Conservation (phyloP, 2,329 filamentous ascomycete species). For the Neonectria ditissima region DNA sequence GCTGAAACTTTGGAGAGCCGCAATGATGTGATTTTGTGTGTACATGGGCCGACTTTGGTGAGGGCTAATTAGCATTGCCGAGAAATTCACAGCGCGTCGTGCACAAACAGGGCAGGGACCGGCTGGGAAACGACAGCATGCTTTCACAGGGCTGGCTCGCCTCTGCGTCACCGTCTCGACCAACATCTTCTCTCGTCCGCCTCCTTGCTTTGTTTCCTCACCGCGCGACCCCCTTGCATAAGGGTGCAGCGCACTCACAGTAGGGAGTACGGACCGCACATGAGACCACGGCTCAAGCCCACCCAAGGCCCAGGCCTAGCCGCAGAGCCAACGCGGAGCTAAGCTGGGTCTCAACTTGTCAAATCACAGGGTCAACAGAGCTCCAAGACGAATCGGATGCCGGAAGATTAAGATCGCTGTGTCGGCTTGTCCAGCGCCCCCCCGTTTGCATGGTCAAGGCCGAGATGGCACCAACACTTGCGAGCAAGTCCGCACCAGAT, state of each 20-base stretch:
- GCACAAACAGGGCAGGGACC: neutral
- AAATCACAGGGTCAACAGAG: neutral
- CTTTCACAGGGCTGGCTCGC: neutral
- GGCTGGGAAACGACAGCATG: neutral
- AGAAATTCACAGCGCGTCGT: constrained; percentile 1
- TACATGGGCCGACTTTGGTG: constrained; percentile 25
- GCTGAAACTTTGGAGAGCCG: constrained; percentile 12
- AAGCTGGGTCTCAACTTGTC: neutral
- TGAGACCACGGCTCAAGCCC: neutral
- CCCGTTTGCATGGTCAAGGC: neutral
- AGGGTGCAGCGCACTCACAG: neutral
- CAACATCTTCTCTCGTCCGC: neutral
- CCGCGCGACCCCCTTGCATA: neutral
- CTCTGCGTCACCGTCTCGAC: neutral
- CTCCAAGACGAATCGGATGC: constrained; percentile 8
- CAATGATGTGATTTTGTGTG: constrained; percentile 18
- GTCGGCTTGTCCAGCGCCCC: constrained; percentile 4
- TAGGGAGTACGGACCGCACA: neutral
- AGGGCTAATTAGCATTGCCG: constrained; percentile 31
- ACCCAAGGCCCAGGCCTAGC: constrained; percentile 13
- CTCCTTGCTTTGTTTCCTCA: neutral
- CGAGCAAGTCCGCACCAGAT: constrained; percentile 8
- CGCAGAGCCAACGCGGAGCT: constrained; percentile 5
- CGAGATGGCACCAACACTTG: constrained; percentile 8
- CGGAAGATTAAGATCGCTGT: constrained; percentile 20